Evolutionary conservation across 1,284 basidiomycete species (phyloP).

Genomic region (Irpex lacteus): DNA sequence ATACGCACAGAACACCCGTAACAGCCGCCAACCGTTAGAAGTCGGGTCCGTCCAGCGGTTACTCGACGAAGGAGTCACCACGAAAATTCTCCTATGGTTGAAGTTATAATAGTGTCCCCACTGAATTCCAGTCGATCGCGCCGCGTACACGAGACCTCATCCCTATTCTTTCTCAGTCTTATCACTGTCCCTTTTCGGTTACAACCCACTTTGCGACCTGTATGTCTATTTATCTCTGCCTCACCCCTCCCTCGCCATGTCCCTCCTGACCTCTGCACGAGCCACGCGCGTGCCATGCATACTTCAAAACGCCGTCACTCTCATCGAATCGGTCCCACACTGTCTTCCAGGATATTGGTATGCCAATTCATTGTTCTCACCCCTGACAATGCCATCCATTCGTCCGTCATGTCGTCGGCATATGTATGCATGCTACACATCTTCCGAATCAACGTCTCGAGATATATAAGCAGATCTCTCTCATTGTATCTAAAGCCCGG

Average conservation of each 20-base stretch:
- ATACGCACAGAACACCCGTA: background rate
- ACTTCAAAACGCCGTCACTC: too few species aligned
- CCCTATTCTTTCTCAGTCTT: background rate
- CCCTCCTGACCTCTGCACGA: background rate
- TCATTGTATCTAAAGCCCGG: too few species aligned
- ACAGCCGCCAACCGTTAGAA: background rate
- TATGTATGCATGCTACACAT: too few species aligned
- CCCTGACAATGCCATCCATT: background rate
- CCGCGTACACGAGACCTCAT: background rate
- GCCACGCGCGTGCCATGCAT: too few species aligned
- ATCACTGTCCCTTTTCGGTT: background rate
- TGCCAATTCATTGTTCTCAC: background rate
- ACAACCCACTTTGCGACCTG: too few species aligned
- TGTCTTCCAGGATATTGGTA: too few species aligned
- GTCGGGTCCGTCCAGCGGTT: background rate
- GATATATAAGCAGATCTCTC: too few species aligned
- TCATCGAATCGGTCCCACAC: too few species aligned
- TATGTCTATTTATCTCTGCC: background rate
- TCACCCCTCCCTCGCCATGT: background rate
- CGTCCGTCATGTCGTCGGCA: background rate
- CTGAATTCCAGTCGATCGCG: background rate
- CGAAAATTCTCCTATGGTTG: too few species aligned
- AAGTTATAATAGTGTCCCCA: too few species aligned
- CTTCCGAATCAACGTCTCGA: too few species aligned
- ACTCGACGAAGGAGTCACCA: background rate